Conservation (phyloP, 179 eudicot genomes). For the Dionaea muscipula region DNA sequence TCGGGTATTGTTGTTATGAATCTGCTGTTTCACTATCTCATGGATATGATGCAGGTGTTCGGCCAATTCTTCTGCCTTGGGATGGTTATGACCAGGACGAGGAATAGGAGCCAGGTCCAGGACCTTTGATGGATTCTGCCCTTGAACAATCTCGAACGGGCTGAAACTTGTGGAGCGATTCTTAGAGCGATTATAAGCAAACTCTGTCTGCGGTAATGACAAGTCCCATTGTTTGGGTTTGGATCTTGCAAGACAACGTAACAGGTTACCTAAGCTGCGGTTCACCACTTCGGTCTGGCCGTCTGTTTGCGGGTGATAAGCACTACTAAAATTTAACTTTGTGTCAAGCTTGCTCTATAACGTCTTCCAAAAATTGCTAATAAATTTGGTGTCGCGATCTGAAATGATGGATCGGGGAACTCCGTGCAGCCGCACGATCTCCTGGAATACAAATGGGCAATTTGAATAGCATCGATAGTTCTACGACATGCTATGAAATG, state of each 20-base stretch:
- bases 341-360: no score
- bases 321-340: no score
- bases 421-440: no score
- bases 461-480: neutral
- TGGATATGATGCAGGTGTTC: neutral
- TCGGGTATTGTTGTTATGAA: no score
- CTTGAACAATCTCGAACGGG: neutral
- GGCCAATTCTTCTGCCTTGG: neutral
- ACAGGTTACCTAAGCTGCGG: constrained; percentile 4
- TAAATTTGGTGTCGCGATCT: no score
- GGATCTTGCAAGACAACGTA: neutral
- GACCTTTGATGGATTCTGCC: neutral
- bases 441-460: no score
- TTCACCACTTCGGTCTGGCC: constrained; percentile 1
- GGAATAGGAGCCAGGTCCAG: neutral
- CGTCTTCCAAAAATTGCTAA: no score
- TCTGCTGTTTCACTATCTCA: neutral
- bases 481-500: neutral
- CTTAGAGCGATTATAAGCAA: constrained; percentile 1
- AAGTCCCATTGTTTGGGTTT: neutral
- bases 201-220: constrained; percentile 1
- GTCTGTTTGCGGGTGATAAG: no score
- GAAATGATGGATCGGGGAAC: no score
- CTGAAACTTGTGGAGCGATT: neutral
- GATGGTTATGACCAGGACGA: neutral